Base-by-base conservation (phyloP, 2,329 filamentous ascomycete genomes). In the Fusarium caatingaense region DNA sequence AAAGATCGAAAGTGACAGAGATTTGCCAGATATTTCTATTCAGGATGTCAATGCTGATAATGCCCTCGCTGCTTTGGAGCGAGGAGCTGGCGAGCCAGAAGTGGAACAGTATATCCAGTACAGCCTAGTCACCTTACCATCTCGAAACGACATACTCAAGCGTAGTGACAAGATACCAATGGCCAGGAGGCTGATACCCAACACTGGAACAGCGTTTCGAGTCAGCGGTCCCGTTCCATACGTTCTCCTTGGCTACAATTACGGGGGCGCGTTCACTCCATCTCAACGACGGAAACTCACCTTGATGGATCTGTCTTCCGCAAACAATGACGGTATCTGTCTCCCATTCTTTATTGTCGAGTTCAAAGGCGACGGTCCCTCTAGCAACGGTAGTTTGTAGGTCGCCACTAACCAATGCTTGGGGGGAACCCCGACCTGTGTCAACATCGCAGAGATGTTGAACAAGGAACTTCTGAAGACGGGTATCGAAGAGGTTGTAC, bases 351-450 rank as follows among this genome's bases (percentile, higher is more conserved):
- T 64, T 2, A 8, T 34, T 13, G 5, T 53, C 9, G 46, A 68
- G 27, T 42, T 60, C 25, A 60, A 60, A 46, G 59, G 64, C 2
- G 60, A 64, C 18, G 51, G 65, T 5, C 65, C 60, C 15, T 66
- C 49, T 1, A 66, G 64, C 40, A 55, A 60, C 1, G 49, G 61
- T 28, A 65, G 66, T 60, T 40, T 68, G 32, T 54, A 47, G 76
- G 77, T 76, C 5, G 77, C 77, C 12, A 79, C 76, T 5, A 82
- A 82, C 59, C 75, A 81, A 69, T 80, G 77, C 60, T 71, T 80
- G 25, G 76, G 78, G 2, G 77, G 56, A 0, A 73, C 78, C 2
- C 60, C 76, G 21, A 61, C 76, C 15, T 80, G 78, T 53, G 64
- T 81, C 51, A 76, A 80, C 15, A 71, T 80, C 12, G 70, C 51